These are phyloP conservation scores for Setaria italica DNA, from an alignment of 202 grass and related monocot species.

Conservation along the genomic window DNA sequence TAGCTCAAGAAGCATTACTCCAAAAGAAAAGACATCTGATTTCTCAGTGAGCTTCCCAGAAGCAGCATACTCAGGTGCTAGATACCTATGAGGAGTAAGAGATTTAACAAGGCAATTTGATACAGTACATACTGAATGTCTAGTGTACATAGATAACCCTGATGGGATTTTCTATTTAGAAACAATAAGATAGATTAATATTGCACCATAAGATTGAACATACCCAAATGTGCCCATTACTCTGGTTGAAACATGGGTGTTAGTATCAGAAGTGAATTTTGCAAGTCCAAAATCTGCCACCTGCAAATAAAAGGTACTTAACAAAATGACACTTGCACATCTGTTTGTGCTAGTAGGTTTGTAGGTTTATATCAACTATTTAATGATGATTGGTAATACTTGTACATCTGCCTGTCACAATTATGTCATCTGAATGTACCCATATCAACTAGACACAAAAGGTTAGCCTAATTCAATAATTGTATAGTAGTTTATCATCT, in stretches of 20 bases:
- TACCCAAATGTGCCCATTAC: constrained; percentile 97
- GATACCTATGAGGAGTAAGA: constrained; percentile 61
- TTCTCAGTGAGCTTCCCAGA: constrained; percentile 88
- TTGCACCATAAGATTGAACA: constrained; percentile 27
- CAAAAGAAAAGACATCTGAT: constrained; percentile 95
- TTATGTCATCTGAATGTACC: constrained; percentile 31
- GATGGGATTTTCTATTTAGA: not conserved
- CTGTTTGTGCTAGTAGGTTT: constrained; percentile 1
- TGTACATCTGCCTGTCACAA: constrained; percentile 3
- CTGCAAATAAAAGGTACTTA: constrained; percentile 53
- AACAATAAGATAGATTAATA: constrained; percentile 13
- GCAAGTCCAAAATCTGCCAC: constrained; percentile 99
- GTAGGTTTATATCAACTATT: constrained; percentile 39
- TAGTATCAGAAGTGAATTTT: constrained; percentile 72
- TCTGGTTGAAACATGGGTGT: constrained; percentile 88
- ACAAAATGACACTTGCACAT: not conserved
- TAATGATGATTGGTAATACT: constrained; percentile 31
- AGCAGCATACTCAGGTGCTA: constrained; percentile 84
- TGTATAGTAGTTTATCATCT: not conserved
- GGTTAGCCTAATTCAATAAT: constrained; percentile 13
- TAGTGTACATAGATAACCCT: not conserved
- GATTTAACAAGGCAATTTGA: constrained; percentile 29
- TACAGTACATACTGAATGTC: not conserved
- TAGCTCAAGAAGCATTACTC: constrained; percentile 96
- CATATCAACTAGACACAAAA: constrained; percentile 17